Evolutionary conservation across 257 asterid species (phyloP), one percentile per base, ranked within the genome.

Genomic region (Haberlea rhodopensis): DNA sequence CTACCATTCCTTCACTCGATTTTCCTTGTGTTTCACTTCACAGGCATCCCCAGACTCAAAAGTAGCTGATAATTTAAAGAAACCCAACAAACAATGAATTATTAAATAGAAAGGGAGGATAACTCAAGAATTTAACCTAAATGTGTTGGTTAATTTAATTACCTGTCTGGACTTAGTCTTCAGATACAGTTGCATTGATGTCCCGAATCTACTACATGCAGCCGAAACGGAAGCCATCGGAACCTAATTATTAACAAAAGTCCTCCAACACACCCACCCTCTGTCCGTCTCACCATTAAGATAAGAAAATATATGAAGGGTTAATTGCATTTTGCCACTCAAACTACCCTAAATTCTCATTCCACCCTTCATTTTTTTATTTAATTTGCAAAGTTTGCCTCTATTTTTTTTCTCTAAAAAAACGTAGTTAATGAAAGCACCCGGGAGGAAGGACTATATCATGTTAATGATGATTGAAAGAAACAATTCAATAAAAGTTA

Each of bases 151-250:
- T 48, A 32, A 81, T 85, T 84, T 80, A 82, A 63, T 51, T 57
- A 52, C 48, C 48, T 40, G 48, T 40, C 48, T 40, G 48, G 48
- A 40, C 11, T 43, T 51, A 57, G 70, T 48, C 63, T 48, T 71
- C 57, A 59, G 15, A 37, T 82, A 64, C 57, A 70, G 69, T 25
- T 61, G 66, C 24, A 45, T 6, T 22, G 84, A 80, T 67, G 77
- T 70, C 5, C 73, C 65, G 55, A 80, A 59, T 65, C 73, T 59
- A 21, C 79, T 61, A 77, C 66, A 80, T 20, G 85, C 79, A 68
- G 85, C 82, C 13, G 91, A 80, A 78, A 79, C 65, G 46, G 91
- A 62, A 10, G 91, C 91, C 91, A 85, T 82, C 69, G 70, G 28
- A 32, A 32, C 45, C 67, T 15, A 3, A 16, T 53, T 28, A 26